Conservation (phyloP, 1,284 basidiomycete genomes). For the Puccinia coronata region DNA sequence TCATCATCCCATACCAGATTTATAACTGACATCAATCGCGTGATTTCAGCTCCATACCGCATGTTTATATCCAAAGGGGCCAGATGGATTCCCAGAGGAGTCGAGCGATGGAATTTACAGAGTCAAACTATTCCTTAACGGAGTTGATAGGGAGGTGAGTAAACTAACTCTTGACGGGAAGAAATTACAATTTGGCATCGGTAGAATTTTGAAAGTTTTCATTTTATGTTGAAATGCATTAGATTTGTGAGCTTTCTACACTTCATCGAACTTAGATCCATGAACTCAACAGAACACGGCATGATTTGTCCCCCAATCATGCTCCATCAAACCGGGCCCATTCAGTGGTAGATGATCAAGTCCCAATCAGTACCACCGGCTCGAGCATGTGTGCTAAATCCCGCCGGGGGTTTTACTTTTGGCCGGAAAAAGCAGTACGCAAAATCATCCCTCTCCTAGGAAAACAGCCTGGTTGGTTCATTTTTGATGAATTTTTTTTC, state of each 20-base stretch:
- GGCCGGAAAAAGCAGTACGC: constrained; percentile 48
- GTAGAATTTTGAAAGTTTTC: background rate
- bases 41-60: constrained; percentile 20
- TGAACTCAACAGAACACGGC: background rate
- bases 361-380: constrained; percentile 15
- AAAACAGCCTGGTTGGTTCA: background rate
- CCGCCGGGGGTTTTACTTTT: constrained; percentile 21
- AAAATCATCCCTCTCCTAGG: background rate
- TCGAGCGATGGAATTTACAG: constrained; percentile 35
- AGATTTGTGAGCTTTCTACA: constrained; percentile 26
- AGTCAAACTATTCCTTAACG: constrained; percentile 41
- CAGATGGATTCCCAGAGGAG: constrained; percentile 11
- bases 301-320: background rate
- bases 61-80: constrained; percentile 41
- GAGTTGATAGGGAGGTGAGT: constrained; percentile 33
- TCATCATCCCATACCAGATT: too few relatives aligned
- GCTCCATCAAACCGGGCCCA: background rate
- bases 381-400: constrained; percentile 39
- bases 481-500: background rate
- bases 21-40: background rate
- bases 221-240: background rate
- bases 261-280: background rate
- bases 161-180: background rate
- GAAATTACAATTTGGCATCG: background rate
- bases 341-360: constrained; percentile 44